Evolutionary conservation across 345 rosid genomes (phyloP), one percentile per base, ranked within the genome.

Genomic region (Euphorbia tirucalli): DNA sequence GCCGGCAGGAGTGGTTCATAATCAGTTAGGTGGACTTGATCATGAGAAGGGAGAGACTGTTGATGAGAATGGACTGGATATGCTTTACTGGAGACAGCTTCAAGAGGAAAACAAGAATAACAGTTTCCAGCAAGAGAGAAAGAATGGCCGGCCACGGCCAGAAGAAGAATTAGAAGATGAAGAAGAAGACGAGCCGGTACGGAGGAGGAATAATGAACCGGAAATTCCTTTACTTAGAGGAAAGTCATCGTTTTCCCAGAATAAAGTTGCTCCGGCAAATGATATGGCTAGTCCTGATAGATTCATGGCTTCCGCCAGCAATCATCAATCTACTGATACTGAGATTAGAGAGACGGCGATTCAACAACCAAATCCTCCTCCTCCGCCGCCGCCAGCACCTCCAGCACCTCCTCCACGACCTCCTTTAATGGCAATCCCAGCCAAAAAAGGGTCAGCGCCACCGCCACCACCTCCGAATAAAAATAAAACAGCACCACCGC

Each of bases 41-140:
- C 16, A 16, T 22, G 85, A 86, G 37, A 79, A 81, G 69, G 91
- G 89, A 8, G 11, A 90, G 77, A 82, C 90, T 11, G 84, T 87
- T 28, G 94, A 93, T 59, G 97, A 90, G 72, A 70, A 90, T 25
- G 97, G 98, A 0, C 76, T 87, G 60, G 97, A 91, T 75, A 93
- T 91, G 65, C 75, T 88, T 68, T 93, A 90, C 43, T 91, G 97
- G 97, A 87, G 81, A 68, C 80, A 79, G 67, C 82, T 85, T 31
- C 79, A 86, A 65, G 81, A 39, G 8, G 82, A 80, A 24, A 78
- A 69, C n/a, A 80, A 57, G 70, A 77, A 44, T 59, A 54, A 28
- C 27, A 71, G 79, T 56, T 80, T 74, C 19, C 67, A 59, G 27
- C 84, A 76, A 70, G 70, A 77, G 65, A 61, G 41, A 44, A 14